A percentile compares a stretch with the other conserved stretches of the same genome.
Evolutionary conservation across 495 filamentous ascomycete species (phyloP).

Genomic region (Endocarpon pusillum): DNA sequence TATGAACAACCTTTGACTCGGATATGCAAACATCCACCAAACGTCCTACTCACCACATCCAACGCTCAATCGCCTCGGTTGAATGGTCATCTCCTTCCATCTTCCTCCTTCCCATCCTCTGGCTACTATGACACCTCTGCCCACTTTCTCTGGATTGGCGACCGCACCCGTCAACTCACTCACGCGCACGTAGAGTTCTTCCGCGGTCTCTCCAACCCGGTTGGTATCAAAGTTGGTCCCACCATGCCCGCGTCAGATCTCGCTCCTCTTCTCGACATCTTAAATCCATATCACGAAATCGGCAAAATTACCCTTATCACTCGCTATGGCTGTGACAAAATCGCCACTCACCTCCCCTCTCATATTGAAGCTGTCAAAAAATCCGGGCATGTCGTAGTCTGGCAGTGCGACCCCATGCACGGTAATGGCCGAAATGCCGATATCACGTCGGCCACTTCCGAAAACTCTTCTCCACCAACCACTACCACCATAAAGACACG

Average conservation of each 20-base stretch:
- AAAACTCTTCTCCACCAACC: slow-evolving; percentile 46
- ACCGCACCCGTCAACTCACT: slow-evolving; percentile 81
- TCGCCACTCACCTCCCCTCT: slow-evolving; percentile 48
- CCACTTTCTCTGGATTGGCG: slow-evolving; percentile 96
- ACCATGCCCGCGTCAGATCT: slow-evolving; percentile 60
- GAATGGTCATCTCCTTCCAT: not conserved
- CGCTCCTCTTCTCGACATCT: slow-evolving; percentile 54
- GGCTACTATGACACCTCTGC: slow-evolving; percentile 79
- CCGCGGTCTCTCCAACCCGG: slow-evolving; percentile 84
- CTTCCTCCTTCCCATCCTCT: slow-evolving; percentile 15
- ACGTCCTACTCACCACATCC: slow-evolving; percentile 5
- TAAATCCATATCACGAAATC: slow-evolving; percentile 64
- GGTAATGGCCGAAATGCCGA: slow-evolving; percentile 36
- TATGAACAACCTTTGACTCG: slow-evolving; percentile 83
- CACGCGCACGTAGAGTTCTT: slow-evolving; percentile 95
- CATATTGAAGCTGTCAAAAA: slow-evolving; percentile 76
- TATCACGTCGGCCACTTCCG: too few species aligned
- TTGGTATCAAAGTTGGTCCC: slow-evolving; percentile 91
- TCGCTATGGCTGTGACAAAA: slow-evolving; percentile 66
- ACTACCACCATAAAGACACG: slow-evolving; percentile 66
- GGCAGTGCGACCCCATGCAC: slow-evolving; percentile 99
- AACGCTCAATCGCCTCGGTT: slow-evolving; percentile 6
- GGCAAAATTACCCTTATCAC: slow-evolving; percentile 95
- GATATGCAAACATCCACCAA: slow-evolving; percentile 45
- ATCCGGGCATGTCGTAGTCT: slow-evolving; percentile 65